phyloP scores from a whole-genome alignment of 352 stramenopile species.

The Phytophthora hybrid region DNA sequence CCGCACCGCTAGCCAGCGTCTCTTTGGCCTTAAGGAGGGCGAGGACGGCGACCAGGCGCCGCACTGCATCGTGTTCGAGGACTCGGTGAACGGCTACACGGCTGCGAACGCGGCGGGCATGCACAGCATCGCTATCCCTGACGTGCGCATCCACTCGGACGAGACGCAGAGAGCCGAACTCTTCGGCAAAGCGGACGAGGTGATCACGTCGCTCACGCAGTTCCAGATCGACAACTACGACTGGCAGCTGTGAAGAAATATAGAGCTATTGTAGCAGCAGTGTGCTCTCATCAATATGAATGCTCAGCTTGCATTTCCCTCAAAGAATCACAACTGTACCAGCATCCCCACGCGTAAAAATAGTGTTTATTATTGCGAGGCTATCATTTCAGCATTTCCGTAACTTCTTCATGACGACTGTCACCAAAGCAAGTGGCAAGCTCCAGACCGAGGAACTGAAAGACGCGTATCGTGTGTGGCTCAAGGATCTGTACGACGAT shows the following conservation, averaged over 20 bases:
- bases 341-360: slow-evolving; percentile 21
- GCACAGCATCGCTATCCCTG: slow-evolving; percentile 76
- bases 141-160: slow-evolving; percentile 71
- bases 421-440: slow-evolving; percentile 8
- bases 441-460: slow-evolving; percentile 44
- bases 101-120: slow-evolving; percentile 72
- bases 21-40: slow-evolving; percentile 53
- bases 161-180: slow-evolving; percentile 49
- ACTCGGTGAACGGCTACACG: slow-evolving; percentile 74
- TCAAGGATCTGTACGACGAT: slow-evolving; percentile 54
- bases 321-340: neutral
- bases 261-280: neutral
- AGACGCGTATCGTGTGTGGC: slow-evolving; percentile 52
- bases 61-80: slow-evolving; percentile 81
- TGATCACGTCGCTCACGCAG: slow-evolving; percentile 66
- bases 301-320: slow-evolving; percentile 16
- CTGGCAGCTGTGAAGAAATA: slow-evolving; percentile 46
- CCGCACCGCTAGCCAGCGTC: slow-evolving; percentile 60
- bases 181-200: slow-evolving; percentile 68
- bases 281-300: slow-evolving; percentile 31
- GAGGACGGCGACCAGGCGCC: slow-evolving; percentile 39
- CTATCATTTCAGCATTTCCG: neutral
- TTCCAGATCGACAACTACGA: slow-evolving; percentile 71
- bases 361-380: slow-evolving; percentile 9
- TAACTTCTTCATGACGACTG: slow-evolving; percentile 14